phyloP scores from a whole-genome alignment of 441 rosid genomes.

The Brassica hybrid region DNA sequence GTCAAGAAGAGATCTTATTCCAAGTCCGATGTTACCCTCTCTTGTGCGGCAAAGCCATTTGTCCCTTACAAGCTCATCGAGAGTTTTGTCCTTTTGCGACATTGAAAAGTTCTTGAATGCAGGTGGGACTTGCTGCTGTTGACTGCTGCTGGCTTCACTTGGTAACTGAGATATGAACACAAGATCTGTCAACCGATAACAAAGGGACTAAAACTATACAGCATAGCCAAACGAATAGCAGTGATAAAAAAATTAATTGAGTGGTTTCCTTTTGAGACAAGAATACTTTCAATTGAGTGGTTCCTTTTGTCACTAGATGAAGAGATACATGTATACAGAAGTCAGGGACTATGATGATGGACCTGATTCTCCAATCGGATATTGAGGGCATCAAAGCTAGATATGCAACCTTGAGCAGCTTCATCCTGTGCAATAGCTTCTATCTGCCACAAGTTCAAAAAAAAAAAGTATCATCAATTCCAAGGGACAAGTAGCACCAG shows the following conservation, averaged over 20 bases:
- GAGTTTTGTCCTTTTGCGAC: constrained; percentile 75
- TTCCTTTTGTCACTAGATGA: not conserved
- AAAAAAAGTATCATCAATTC: not conserved
- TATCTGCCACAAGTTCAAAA: constrained; percentile 43
- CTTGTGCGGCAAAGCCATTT: not conserved
- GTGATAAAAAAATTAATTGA: not conserved
- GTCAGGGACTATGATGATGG: constrained; percentile 16
- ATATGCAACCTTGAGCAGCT: constrained; percentile 73
- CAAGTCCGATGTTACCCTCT: not conserved
- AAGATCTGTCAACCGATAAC: not conserved
- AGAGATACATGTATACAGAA: not conserved
- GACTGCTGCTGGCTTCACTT: not conserved
- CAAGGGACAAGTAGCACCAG: not conserved
- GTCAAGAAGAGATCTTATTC: not conserved
- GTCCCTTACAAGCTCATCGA: not conserved
- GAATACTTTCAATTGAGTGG: not conserved
- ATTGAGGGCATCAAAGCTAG: constrained; percentile 72
- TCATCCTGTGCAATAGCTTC: constrained; percentile 82
- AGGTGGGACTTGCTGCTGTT: constrained; percentile 2
- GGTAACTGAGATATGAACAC: not conserved
- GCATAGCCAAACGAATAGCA: not conserved
- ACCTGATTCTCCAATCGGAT: constrained; percentile 81
- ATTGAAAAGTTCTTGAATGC: not conserved
- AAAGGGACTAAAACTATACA: not conserved
- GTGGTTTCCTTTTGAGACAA: not conserved